Evolutionary conservation across 2,329 filamentous ascomycete species (phyloP), one percentile per base, ranked within the genome.

Genomic region (Alternaria gansuensis): DNA sequence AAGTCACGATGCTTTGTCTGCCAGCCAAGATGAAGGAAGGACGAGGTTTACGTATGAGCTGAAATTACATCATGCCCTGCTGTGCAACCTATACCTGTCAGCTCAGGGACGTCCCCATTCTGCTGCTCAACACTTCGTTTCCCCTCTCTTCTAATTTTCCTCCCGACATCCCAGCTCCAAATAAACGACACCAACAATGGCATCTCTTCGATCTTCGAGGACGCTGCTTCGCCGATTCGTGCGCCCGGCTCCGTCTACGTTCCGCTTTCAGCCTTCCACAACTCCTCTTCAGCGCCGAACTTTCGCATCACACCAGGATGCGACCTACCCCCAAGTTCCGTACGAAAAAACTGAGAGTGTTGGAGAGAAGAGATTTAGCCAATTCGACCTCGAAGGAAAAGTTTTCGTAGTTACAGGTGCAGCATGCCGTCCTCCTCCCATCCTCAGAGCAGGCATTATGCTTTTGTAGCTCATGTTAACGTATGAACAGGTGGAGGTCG

Each of bases 341-440:
- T 69, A 70, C n/a, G 45, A 60, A 14, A 71, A 65, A 43, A 48
- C 26, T 8, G 67, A 70, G 14, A 59, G 48, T 14, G 65, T 67
- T 0, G 66, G 63, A 31, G 52, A 58, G 2, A 67, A 68, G 40
- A 54, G 31, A 21, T 67, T 70, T 11, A 66, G 65, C 48, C 67
- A 68, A 7, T 76, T 77, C 34, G 71, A 76, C 50, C 45, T 77
- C 31, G 60, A 40, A 1, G 73, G 69, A 5, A 73, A 73, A 50
- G 72, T 76, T 8, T 76, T 75, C 28, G 65, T 77, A 85, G 85
- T 74, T 82, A 95, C 69, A 82, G 87, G 69, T 69, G 85, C 85
- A 78, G 61, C 90, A 85, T 76, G 82, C 88, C 3, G 84, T 90
- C 52, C 75, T 88, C 43, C 85, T 90, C 53, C 75, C 88, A 36